Base-by-base conservation (phyloP, 1,139 yeast genomes). In the Debaryomyces sp. region DNA sequence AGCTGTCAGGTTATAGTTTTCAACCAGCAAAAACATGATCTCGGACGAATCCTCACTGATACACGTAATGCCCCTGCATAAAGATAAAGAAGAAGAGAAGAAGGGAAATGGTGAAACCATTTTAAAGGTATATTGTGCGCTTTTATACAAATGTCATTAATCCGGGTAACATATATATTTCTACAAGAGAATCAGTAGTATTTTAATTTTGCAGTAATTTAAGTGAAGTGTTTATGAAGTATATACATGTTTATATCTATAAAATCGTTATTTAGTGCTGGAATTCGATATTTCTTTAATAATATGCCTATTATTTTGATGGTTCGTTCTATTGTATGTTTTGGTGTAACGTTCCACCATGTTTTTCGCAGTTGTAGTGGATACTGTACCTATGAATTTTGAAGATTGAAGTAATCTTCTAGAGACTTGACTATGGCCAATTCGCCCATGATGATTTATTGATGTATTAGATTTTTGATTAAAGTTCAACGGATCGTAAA, bases 11-110 rank as follows among this genome's bases (percentile, higher is more conserved):
- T 89, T 87, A 86, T 83, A 87, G 94, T 91, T 92, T 92, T 92
- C 97, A 92, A 92, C 97, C 96, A 92, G 99, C 99, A 92, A 92
- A 91, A 89, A 92, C 98, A 92, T 96, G 96, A 90, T 90, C 99
- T 92, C 99, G 98, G 98, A 94, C 97, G 97, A 91, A 91, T 94
- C 98, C 97, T 92, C 99, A 92, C 96, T 91, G 98, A 92, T 89
- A 90, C 96, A 96, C 96, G 98, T 92, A 92, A 91, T 91, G 96
- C 97, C 98, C 98, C 89, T 88, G 99, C 98, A 92, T 90, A 94
- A 92, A 87, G 97, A 91, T 91, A 71, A 65, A 68, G 86, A 71
- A 65, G 64, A 64, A 68, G 66, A 67, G 53, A 46, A 41, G 33
- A 41, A 50, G 45, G 44, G 55, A 47, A 36, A 32, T 30, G 24